Conservation (phyloP, 495 filamentous ascomycete species). For the Copromyces sp. region DNA sequence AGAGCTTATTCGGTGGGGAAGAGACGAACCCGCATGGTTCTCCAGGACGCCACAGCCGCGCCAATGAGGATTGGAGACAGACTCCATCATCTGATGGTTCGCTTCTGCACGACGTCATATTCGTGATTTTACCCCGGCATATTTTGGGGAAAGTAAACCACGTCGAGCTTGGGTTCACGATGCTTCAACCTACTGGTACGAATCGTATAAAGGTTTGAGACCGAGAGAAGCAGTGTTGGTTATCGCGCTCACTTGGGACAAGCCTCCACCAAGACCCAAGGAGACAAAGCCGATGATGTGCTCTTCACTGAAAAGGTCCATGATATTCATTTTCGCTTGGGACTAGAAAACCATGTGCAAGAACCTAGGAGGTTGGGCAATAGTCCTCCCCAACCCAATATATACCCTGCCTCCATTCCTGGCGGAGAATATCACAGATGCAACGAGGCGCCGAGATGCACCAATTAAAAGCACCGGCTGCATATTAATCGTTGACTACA, state of each 20-base stretch:
- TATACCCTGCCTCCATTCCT: not conserved
- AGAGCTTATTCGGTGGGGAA: constrained; percentile 38
- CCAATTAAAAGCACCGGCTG: not conserved
- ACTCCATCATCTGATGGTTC: not conserved
- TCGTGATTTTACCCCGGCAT: not conserved
- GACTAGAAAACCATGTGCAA: too few relatives aligned
- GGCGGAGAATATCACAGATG: not conserved
- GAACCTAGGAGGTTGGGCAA: not conserved
- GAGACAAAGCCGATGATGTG: not conserved
- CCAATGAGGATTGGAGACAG: constrained; percentile 6
- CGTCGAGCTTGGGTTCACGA: not conserved
- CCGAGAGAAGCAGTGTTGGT: not conserved
- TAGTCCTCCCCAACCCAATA: not conserved
- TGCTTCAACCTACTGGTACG: not conserved
- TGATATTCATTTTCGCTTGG: not conserved
- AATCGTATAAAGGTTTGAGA: not conserved
- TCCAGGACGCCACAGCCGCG: constrained; percentile 9
- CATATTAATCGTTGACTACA: not conserved
- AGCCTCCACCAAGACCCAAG: not conserved
- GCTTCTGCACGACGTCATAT: constrained; percentile 7
- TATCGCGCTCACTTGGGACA: not conserved
- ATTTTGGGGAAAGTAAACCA: not conserved
- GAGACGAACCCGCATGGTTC: not conserved
- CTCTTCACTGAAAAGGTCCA: not conserved
- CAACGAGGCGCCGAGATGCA: not conserved